Evolutionary conservation across 2,329 filamentous ascomycete genomes (phyloP), one percentile per base, ranked within the genome.

Genomic region (Macrophomina pseudophaseolina): DNA sequence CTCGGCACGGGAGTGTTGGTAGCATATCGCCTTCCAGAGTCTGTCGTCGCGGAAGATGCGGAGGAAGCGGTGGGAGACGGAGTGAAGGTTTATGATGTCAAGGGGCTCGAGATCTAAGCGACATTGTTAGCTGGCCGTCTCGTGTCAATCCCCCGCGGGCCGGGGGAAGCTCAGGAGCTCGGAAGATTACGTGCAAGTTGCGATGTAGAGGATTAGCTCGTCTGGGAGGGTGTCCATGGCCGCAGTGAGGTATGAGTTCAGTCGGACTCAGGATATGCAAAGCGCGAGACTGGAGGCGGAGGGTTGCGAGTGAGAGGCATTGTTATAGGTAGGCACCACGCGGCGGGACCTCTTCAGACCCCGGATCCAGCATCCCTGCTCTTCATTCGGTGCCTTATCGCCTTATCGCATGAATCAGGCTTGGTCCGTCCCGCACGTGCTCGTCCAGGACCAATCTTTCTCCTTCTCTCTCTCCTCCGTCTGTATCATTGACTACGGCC

Each of bases 11-110:
- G 92, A 94, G 67, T 88, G 82, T 42, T 89, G 84, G 75, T 95
- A 92, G 76, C 91, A 94, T 74, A 89, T 84, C 3, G 84, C 80
- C 69, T 90, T 90, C 94, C 94, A 97, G 42, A 94, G 81, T 46
- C 83, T 85, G 72, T 91, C 86, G 74, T 97, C 92, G 66, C 92
- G 88, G 46, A 87, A 90, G 49, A 95, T 82, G 35, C 81, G 78
- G 33, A 89, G 84, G 67, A 94, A 86, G 52, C 83, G 84, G 69
- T 83, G 87, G 32, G 88, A 94, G 12, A 92, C 87, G 23, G 86
- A 84, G 78, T 94, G 92, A 40, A 94, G 81, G 65, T 79, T 84
- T 66, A 90, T 86, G 68, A 94, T 84, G 69, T 93, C 87, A 49
- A 75, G 73, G 16, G 88, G 84, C n/a, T 87, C 82, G 69, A 93